Base-by-base conservation (phyloP, 345 rosid species). In the Arabis alpina region DNA sequence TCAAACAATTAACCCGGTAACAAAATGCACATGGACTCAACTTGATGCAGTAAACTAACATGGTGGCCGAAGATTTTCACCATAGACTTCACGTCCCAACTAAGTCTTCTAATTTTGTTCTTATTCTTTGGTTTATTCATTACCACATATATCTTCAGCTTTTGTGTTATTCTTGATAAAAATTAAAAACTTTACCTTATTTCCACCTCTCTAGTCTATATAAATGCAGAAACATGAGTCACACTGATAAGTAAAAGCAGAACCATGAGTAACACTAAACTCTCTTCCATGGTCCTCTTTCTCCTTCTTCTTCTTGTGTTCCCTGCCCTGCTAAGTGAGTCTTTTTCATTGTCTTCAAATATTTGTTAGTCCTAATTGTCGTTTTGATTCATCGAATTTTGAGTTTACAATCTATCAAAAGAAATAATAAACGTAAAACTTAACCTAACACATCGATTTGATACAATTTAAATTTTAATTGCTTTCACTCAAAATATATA, bases 231-330 rank as follows among this genome's bases (percentile, higher is more conserved):
- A 28, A 30, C 25, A 16, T 5, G 9, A 61, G 41, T 44, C 4
- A 61, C 15, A 61, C 4, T 13, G 40, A 28, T n/a, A 28, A 61
- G 53, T 28, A 39, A 23, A 39, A 23, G 54, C n/a, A 24, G 11
- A 15, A 39, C 11, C 0, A 10, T 6, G 4, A 58, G 48, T 10
- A 2, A 58, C 41, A 15, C 47, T 37, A 19, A 10, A 19, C 15
- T 19, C 14, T 19, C 63, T 58, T 58, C 30, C 16, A 58, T 24
- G 30, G 11, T 23, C 24, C 34, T 58, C 16, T 39, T 23, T 58
- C 16, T 58, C 32, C 30, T 39, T 58, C 32, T 58, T 58, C 48
- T 58, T 60, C 12, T 60, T 8, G 63, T 58, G 62, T 57, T 57
- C 39, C 47, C 62, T 6, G 47, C 32, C 63, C 2, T 19, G 23